Base-by-base conservation (phyloP, 2,329 filamentous ascomycete genomes). In the Zymoseptoria tritici region DNA sequence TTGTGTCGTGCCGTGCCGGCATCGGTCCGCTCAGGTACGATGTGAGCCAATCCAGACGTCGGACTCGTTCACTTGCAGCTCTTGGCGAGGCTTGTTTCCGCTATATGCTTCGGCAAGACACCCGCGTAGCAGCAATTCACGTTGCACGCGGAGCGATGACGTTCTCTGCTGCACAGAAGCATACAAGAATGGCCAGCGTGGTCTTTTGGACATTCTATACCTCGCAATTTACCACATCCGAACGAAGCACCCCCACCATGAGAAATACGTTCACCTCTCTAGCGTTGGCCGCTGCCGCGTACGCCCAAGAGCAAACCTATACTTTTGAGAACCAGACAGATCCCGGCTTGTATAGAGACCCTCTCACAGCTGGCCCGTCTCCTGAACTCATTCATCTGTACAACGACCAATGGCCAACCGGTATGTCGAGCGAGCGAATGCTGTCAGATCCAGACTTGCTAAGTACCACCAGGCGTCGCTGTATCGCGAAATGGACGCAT, bases 351-450 rank as follows among this genome's bases (percentile, higher is more conserved):
- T 24, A 19, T 19, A 52, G 20, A 21, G 50, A 52, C 20, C 50
- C 50, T 52, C 50, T 21, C 20, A 52, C 22, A n/a, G 9, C 50
- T 19, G 80, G 79, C 1, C 78, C 79, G 11, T 61, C 73, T 13
- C 70, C 81, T 6, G 80, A 83, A 60, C 61, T 80, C 26, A 75
- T 78, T 0, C 80, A 83, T 68, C 69, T 80, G 9, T 83, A 81
- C 63, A 76, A 80, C 57, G 78, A 80, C 64, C 74, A 81, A 66
- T 82, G 76, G 74, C 78, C 72, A 16, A 79, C 78, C 29, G 75
- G 75, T 70, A 63, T 52, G 63, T 63, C 57, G 42, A 29, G 20
- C 19, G 16, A 21, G 49, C 16, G 9, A n/a, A 9, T 6, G n/a
- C n/a, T 4, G 36, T 49, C 21, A 9, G 9, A 60, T 24, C 22